These are phyloP conservation scores for Microbotryum saponariae DNA, from an alignment of 1,284 basidiomycete species.

Conservation along the genomic window DNA sequence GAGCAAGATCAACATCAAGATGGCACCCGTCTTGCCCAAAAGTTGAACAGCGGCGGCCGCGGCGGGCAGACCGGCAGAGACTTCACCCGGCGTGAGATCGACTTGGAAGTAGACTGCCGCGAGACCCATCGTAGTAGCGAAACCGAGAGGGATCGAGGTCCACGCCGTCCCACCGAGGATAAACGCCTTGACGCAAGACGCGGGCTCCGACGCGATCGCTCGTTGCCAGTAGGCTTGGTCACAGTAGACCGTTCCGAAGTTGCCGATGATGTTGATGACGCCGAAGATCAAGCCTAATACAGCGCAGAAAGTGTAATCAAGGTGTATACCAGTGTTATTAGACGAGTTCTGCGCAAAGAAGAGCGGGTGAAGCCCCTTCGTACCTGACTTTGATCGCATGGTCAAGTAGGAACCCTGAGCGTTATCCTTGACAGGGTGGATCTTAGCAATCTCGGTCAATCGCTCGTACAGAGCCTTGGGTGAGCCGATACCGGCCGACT, in stretches of 20 bases:
- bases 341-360: no score
- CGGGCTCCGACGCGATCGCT: slow-evolving; percentile 38
- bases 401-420: slow-evolving; percentile 60
- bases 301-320: slow-evolving; percentile 49
- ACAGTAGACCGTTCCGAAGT: slow-evolving; percentile 72
- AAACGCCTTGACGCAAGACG: slow-evolving; percentile 38
- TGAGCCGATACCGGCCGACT: slow-evolving; percentile 50
- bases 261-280: slow-evolving; percentile 69
- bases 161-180: slow-evolving; percentile 46
- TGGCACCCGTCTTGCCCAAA: slow-evolving; percentile 64
- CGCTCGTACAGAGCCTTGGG: slow-evolving; percentile 37
- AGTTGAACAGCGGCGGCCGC: slow-evolving; percentile 53
- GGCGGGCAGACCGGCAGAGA: slow-evolving; percentile 76
- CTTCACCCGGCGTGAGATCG: slow-evolving; percentile 44
- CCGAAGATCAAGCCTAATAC: slow-evolving; percentile 78
- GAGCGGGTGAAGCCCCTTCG: no score
- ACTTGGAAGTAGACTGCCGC: slow-evolving; percentile 14
- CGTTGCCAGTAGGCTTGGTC: slow-evolving; percentile 48
- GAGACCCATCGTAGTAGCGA: slow-evolving; percentile 15
- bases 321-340: background rate
- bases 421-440: slow-evolving; percentile 52
- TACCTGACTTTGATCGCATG: slow-evolving; percentile 45
- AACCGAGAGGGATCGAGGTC: slow-evolving; percentile 68
- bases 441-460: slow-evolving; percentile 41
- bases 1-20: slow-evolving; percentile 46